These are phyloP conservation scores for Lodderomyces elongisporus DNA, from an alignment of 1,139 yeast species.

Conservation along the genomic window DNA sequence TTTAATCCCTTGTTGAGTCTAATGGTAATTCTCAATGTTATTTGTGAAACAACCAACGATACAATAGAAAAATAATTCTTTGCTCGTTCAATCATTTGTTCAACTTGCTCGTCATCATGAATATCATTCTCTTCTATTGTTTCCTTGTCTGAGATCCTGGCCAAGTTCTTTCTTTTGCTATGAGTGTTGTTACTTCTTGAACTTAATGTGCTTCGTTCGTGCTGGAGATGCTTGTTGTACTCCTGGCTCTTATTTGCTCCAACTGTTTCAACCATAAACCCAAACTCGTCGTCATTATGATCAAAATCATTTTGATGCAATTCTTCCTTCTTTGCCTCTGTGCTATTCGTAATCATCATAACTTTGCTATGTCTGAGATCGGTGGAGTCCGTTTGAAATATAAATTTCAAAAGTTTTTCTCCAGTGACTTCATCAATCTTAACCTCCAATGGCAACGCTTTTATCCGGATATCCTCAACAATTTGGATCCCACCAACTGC, in stretches of 20 bases:
- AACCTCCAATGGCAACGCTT: conserved; percentile 51
- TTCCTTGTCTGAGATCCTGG: conserved; percentile 6
- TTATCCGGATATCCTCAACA: conserved; percentile 49
- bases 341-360: conserved; percentile 13
- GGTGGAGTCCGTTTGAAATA: conserved; percentile 42
- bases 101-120: conserved; percentile 30
- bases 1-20: conserved; percentile 51
- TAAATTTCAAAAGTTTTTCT: conserved; percentile 47
- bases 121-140: conserved; percentile 1
- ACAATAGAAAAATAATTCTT: conserved; percentile 53
- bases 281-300: conserved; percentile 11
- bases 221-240: conserved; percentile 4
- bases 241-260: conserved; percentile 13
- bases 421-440: conserved; percentile 61
- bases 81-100: conserved; percentile 57
- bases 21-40: conserved; percentile 51
- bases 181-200: conserved; percentile 3
- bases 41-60: conserved; percentile 41
- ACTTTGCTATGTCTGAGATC: conserved; percentile 29
- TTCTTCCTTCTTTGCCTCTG: conserved; percentile 7
- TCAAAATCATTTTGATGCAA: conserved; percentile 10
- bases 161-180: conserved; percentile 6
- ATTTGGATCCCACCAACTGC: conserved; percentile 68
- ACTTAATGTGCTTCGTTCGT: conserved; percentile 5
- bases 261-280: conserved; percentile 14